These are phyloP conservation scores for Spergularia azorica DNA, from an alignment of 179 eudicot genomes.

Conservation along the genomic window DNA sequence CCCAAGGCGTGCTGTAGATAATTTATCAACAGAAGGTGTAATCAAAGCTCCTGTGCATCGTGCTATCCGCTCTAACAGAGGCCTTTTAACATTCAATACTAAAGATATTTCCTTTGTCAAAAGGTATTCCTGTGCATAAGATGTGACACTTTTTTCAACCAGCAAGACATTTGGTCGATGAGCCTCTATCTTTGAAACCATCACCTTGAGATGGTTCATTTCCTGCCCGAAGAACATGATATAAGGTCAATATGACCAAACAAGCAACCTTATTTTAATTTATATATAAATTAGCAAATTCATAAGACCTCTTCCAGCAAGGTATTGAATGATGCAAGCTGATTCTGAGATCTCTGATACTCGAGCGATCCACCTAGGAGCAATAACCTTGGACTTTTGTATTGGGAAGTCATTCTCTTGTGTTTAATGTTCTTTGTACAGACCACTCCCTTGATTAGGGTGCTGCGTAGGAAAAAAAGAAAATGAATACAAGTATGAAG, in stretches of 20 bases:
- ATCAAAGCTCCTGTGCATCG: slow-evolving; percentile 88
- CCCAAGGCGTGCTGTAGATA: slow-evolving; percentile 67
- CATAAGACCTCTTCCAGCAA: slow-evolving; percentile 75
- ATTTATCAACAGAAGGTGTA: slow-evolving; percentile 69
- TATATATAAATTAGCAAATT: neutral
- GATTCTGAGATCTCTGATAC: slow-evolving; percentile 80
- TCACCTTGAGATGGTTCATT: slow-evolving; percentile 76
- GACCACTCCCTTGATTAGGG: slow-evolving; percentile 81
- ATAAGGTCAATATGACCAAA: slow-evolving; percentile 21
- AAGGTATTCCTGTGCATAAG: slow-evolving; percentile 91
- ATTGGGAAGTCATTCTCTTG: slow-evolving; percentile 96
- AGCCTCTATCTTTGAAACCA: slow-evolving; percentile 91
- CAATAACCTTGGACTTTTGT: slow-evolving; percentile 76
- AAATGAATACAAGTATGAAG: neutral
- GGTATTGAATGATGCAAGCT: slow-evolving; percentile 81
- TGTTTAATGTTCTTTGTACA: slow-evolving; percentile 98
- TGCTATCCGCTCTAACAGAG: slow-evolving; percentile 79
- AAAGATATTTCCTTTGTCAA: slow-evolving; percentile 90
- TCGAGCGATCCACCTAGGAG: slow-evolving; percentile 94
- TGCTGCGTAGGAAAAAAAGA: slow-evolving; percentile 51
- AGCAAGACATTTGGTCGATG: slow-evolving; percentile 87
- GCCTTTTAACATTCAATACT: slow-evolving; percentile 91
- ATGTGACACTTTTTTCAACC: slow-evolving; percentile 95
- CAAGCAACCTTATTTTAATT: neutral
- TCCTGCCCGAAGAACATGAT: slow-evolving; percentile 55